phyloP scores from a whole-genome alignment of 2,329 filamentous ascomycete genomes.

The Xenoacremonium recifei region DNA sequence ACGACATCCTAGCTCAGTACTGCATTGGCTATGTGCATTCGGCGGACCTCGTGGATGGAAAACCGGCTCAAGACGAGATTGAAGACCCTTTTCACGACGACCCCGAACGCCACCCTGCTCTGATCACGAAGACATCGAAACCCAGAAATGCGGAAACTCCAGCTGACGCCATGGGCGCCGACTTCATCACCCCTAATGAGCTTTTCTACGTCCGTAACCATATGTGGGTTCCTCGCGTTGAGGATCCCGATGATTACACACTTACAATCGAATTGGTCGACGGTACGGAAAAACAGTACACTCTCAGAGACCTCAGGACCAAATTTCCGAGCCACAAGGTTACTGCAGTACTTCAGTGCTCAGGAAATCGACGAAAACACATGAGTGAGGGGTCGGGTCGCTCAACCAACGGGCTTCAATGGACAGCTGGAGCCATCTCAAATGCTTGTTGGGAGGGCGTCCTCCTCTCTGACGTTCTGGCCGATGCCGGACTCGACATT shows the following conservation, averaged over 20 bases:
- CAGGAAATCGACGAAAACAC: slow-evolving; percentile 57
- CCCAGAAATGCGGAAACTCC: slow-evolving; percentile 64
- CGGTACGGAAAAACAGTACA: slow-evolving; percentile 52
- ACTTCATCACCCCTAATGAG: slow-evolving; percentile 54
- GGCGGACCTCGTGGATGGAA: slow-evolving; percentile 57
- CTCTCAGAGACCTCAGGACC: slow-evolving; percentile 50
- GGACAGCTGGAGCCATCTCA: slow-evolving; percentile 59
- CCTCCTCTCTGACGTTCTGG: slow-evolving; percentile 52
- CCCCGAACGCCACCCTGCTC: slow-evolving; percentile 48
- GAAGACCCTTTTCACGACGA: slow-evolving; percentile 61
- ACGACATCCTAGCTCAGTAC: slow-evolving; percentile 64
- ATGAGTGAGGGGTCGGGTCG: slow-evolving; percentile 49
- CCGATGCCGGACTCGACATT: slow-evolving; percentile 52
- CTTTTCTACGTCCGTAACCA: slow-evolving; percentile 62
- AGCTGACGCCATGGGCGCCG: slow-evolving; percentile 40
- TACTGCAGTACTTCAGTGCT: slow-evolving; percentile 58
- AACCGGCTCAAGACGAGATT: slow-evolving; percentile 50
- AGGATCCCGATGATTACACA: slow-evolving; percentile 38
- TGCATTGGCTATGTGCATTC: slow-evolving; percentile 60
- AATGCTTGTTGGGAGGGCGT: slow-evolving; percentile 60
- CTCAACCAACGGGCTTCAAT: slow-evolving; percentile 57
- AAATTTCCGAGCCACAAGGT: slow-evolving; percentile 51
- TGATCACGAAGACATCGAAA: slow-evolving; percentile 52
- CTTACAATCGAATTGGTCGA: slow-evolving; percentile 56
- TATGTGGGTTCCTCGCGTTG: slow-evolving; percentile 58